Base-by-base conservation (phyloP, 495 filamentous ascomycete species). In the Astrocystis sublimbata region DNA sequence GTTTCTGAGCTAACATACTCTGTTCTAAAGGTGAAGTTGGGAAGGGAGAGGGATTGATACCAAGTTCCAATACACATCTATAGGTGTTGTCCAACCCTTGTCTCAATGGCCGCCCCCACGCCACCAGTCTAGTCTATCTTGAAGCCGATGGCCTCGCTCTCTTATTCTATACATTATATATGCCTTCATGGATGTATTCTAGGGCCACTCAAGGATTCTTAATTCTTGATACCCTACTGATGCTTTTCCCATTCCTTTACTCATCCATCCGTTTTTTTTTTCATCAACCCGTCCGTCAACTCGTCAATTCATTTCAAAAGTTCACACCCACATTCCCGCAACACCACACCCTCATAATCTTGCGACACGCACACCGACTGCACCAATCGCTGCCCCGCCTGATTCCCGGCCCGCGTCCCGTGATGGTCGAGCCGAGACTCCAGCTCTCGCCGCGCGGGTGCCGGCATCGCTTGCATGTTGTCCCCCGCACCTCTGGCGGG, bases 351-450 rank as follows among this genome's bases (percentile, higher is more conserved):
- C 40, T 58, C 4, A 58, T 30, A 19, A 72, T 40, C 61, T 68
- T 70, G 23, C 67, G 51, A 60, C 65, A 68, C 8, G 65, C 65
- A 21, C 70, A 72, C n/a, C 70, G 54, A 23, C 63, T 35, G 26
- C 70, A 72, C 70, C 70, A 72, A 5, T 69, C 64, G 0, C 59
- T 23, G 5, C 69, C 69, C 2, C 65, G 64, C 21, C 69, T 47
- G 26, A 41, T 41, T 5, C 65, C 69, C 10, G 21, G 19, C 6
- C 70, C 65, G 7, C 23, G 31, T 10, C 70, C 65, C 10, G 53
- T 24, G 0, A 70, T 8, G 42, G 67, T 65, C 2, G 70, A 61
- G 2, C 55, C 15, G 12, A 70, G 53, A 42, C 70, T 72, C 70
- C 70, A 70, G 2, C 42, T 23, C 59, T 72, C 65, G 9, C 59